A percentile compares a stretch with the other conserved stretches of the same genome.
phyloP scores from a whole-genome alignment of 208 protist genomes.

The Vickermania ingenoplastis region DNA sequence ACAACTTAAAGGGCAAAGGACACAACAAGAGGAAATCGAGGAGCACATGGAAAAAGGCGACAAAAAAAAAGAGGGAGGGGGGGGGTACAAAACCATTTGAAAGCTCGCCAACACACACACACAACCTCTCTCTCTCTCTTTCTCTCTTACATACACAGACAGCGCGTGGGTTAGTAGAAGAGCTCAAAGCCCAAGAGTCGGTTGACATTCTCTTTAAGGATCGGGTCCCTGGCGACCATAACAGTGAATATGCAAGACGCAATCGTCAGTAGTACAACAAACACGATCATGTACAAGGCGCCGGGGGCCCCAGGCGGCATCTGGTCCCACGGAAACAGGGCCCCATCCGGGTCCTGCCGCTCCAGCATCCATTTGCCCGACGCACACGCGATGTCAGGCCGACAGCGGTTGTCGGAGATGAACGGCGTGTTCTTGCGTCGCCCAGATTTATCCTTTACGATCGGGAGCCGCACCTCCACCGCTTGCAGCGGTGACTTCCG shows the following conservation, averaged over 20 bases:
- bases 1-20: too few species aligned
- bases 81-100: too few species aligned
- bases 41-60: too few species aligned
- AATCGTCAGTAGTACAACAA: not conserved
- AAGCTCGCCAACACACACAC: too few species aligned
- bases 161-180: too few species aligned
- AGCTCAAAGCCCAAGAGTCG: not conserved
- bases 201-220: not conserved
- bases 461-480: not conserved
- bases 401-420: slow-evolving; percentile 11
- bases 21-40: too few species aligned
- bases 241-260: not conserved
- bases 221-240: not conserved
- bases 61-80: too few species aligned
- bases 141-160: too few species aligned
- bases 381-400: slow-evolving; percentile 16
- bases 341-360: slow-evolving; percentile 12
- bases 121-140: too few species aligned
- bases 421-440: slow-evolving; percentile 8
- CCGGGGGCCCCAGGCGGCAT: not conserved
- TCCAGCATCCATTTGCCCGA: slow-evolving; percentile 39
- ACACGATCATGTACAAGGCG: not conserved
- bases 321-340: slow-evolving; percentile 24
- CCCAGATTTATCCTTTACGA: not conserved
- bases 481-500: not conserved